Conservation (phyloP, 2,329 filamentous ascomycete species). For the Exophiala bonariae region DNA sequence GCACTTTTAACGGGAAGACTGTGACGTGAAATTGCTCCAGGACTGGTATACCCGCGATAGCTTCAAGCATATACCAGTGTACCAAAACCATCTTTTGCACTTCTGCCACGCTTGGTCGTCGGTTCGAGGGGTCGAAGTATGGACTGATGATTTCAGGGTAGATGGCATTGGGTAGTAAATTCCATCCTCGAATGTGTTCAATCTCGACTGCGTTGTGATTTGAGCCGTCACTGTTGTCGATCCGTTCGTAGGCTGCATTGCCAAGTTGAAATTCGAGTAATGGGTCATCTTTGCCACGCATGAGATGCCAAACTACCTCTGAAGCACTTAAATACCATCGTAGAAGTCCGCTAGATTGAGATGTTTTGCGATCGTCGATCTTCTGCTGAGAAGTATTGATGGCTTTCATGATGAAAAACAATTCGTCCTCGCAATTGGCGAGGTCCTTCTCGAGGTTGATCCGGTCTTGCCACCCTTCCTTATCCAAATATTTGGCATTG, state of each 20-base stretch:
- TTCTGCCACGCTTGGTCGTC: conserved; percentile 14
- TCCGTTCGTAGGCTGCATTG: conserved; percentile 89
- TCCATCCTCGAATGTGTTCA: conserved; percentile 82
- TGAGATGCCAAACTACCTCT: conserved; percentile 96
- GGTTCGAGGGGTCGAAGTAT: conserved; percentile 70
- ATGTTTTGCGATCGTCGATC: conserved; percentile 67
- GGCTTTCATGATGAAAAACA: conserved; percentile 99
- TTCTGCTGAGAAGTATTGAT: conserved; percentile 95
- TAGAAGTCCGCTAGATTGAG: conserved; percentile 74
- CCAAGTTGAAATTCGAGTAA: conserved; percentile 90
- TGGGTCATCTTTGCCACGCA: conserved; percentile 81
- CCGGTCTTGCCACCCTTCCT: conserved; percentile 87
- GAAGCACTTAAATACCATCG: conserved; percentile 92
- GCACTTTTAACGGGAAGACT: conserved; percentile 87
- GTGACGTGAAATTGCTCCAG: conserved; percentile 97
- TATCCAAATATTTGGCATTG: conserved; percentile 82
- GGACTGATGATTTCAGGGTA: conserved; percentile 96
- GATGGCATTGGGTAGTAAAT: conserved; percentile 82
- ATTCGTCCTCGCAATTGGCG: conserved; percentile 85
- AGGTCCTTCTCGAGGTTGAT: conserved; percentile 87
- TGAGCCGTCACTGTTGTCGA: conserved; percentile 94
- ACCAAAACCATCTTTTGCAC: conserved; percentile 78
- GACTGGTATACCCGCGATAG: conserved; percentile 94
- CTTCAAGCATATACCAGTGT: conserved; percentile 97
- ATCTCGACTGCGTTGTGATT: conserved; percentile 92